Evolutionary conservation across 345 rosid species (phyloP), one percentile per base, ranked within the genome.

Genomic region (Rubroshorea leprosula): DNA sequence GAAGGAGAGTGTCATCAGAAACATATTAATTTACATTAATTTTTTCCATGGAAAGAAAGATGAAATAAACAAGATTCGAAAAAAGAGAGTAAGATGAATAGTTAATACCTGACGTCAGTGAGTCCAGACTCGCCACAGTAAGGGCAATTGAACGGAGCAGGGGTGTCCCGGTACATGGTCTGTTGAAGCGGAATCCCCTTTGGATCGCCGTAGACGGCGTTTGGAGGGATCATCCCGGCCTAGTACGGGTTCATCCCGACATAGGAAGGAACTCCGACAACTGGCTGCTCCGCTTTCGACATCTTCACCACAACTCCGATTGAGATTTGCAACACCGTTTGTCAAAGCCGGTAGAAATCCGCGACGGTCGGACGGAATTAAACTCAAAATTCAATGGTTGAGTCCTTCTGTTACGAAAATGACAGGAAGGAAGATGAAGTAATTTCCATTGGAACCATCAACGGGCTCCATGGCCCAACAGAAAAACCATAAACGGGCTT

Each of bases 101-200:
- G 47, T 20, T 23, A 54, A 56, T 63, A 87, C 99, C 85, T 83
- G 74, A 89, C 76, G 48, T 58, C 0, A 67, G 99, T 87, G 73
- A 93, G 76, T 10, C 97, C 97, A 55, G 96, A 69, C 27, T 54
- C 75, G 27, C 96, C 97, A 56, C 99, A 89, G 72, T 38, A 64
- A 26, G 64, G 68, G 66, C 99, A 89, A 72, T 70, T 84, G 65
- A 93, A 89, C 23, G 99, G 99, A 60, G 99, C 99, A 57, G 96
- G 94, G 29, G 97, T 89, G 63, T 89, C 97, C 4, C 94, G 79
- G 69, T 75, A 87, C 64, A 89, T 69, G 31, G 97, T 93, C 77
- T 85, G 97, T 10, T 86, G 91, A 61, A 93, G 77, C 58, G 95
- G 96, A 60, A 72, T 72, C 9, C 87, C 96, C 66, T 77, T 73